Percentiles rank a stretch among this genome's conserved stretches.
phyloP scores from a whole-genome alignment of 257 asterid species.

The Ligustrum vulgare region DNA sequence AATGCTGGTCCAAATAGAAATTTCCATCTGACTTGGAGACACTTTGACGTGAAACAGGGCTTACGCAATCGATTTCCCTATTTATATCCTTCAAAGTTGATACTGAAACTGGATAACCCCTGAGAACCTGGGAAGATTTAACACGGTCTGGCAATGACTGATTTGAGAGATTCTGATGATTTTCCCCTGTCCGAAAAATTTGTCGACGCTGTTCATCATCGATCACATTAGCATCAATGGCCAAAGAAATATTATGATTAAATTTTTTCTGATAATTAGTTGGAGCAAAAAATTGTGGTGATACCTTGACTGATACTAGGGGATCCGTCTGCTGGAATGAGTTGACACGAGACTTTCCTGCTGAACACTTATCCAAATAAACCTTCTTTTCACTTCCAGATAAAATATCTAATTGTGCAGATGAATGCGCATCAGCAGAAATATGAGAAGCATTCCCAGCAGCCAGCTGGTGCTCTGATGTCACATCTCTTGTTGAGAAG shows the following conservation, averaged over 20 bases:
- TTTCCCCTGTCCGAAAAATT: constrained; percentile 31
- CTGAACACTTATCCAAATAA: constrained; percentile 31
- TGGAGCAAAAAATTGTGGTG: constrained; percentile 46
- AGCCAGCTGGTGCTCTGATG: constrained; percentile 23
- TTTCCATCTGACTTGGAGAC: constrained; percentile 35
- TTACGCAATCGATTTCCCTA: constrained; percentile 41
- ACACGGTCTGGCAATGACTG: constrained; percentile 36
- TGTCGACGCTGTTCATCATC: constrained; percentile 34
- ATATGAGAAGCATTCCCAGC: constrained; percentile 26
- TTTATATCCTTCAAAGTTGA: constrained; percentile 41
- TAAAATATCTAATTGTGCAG: constrained; percentile 24
- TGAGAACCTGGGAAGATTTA: constrained; percentile 49
- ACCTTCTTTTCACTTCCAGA: constrained; percentile 36
- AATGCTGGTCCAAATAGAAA: constrained; percentile 28
- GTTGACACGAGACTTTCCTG: constrained; percentile 31
- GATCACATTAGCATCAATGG: constrained; percentile 31
- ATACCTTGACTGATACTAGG: constrained; percentile 38
- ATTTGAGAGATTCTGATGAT: constrained; percentile 34
- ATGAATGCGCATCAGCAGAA: constrained; percentile 27
- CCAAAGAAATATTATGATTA: constrained; percentile 13
- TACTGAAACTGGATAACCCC: constrained; percentile 53
- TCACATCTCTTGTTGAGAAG: constrained; percentile 25
- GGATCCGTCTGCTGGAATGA: constrained; percentile 34
- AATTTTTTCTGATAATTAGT: constrained; percentile 33
- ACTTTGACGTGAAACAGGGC: constrained; percentile 32